Evolutionary conservation across 2,329 filamentous ascomycete genomes (phyloP).

Genomic region (Ophiostoma angusticollis): DNA sequence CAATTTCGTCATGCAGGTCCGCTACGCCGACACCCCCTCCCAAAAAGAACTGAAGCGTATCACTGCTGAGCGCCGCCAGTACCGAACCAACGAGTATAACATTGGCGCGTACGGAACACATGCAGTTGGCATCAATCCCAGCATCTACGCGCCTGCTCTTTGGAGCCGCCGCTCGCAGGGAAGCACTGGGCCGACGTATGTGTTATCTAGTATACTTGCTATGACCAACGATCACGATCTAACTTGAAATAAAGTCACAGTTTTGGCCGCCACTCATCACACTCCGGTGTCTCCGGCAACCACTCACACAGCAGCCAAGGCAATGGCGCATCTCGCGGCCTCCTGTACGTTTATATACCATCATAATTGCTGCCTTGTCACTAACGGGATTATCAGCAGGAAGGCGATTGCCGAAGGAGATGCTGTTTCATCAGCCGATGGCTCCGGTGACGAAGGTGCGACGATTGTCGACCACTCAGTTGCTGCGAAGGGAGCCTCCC

Average conservation of each 20-base stretch:
- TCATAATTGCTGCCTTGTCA: background rate
- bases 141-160: slow-evolving; percentile 29
- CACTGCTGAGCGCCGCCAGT: slow-evolving; percentile 87
- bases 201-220: no score
- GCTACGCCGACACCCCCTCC: slow-evolving; percentile 90
- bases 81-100: slow-evolving; percentile 92
- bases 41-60: slow-evolving; percentile 96
- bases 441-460: slow-evolving; percentile 37
- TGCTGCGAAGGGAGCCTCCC: slow-evolving; percentile 20
- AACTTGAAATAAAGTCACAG: background rate
- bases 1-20: slow-evolving; percentile 76
- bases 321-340: background rate
- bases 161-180: slow-evolving; percentile 24
- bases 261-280: slow-evolving; percentile 2
- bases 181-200: slow-evolving; percentile 15
- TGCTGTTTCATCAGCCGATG: slow-evolving; percentile 32
- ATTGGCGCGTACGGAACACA: slow-evolving; percentile 55
- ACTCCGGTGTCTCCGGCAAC: background rate
- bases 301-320: background rate
- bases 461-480: slow-evolving; percentile 39
- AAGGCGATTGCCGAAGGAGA: slow-evolving; percentile 28
- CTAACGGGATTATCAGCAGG: slow-evolving; percentile 18
- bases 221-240: no score
- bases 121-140: slow-evolving; percentile 42
- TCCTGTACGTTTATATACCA: background rate